These are phyloP conservation scores for Metschnikowia colocasiae DNA, from an alignment of 805 yeast genomes.

Conservation along the genomic window DNA sequence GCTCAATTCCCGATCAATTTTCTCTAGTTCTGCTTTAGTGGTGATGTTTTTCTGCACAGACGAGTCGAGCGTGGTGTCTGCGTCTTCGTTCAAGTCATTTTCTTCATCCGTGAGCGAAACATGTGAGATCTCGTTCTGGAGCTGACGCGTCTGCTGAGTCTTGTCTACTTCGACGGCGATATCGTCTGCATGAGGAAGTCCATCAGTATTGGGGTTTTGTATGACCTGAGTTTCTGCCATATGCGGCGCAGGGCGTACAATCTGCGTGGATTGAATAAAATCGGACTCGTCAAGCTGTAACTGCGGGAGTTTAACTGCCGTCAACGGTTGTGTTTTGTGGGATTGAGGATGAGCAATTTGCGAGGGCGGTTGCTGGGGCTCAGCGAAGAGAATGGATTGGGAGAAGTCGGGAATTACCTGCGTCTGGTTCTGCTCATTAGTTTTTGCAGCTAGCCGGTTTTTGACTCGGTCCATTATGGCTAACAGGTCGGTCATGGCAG, in stretches of 20 bases:
- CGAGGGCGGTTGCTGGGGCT: conserved; percentile 1
- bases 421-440: conserved; percentile 1
- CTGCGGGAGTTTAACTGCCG: conserved; percentile 29
- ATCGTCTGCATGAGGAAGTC: neutral
- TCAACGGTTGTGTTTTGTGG: neutral
- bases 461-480: conserved; percentile 26
- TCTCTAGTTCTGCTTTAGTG: conserved; percentile 27
- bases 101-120: conserved; percentile 40
- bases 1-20: conserved; percentile 32
- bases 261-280: conserved; percentile 11
- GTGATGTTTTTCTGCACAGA: conserved; percentile 16
- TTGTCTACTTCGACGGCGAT: neutral
- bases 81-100: conserved; percentile 27
- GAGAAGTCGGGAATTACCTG: conserved; percentile 17
- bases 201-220: neutral
- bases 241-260: neutral
- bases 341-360: neutral
- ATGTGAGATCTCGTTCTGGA: conserved; percentile 32
- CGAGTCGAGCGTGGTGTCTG: conserved; percentile 22
- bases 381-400: conserved; percentile 14
- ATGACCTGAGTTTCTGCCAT: conserved; percentile 9
- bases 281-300: conserved; percentile 22
- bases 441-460: conserved; percentile 16
- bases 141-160: conserved; percentile 11
- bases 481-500: neutral